Percentiles rank a stretch among this genome's conserved stretches.
These are phyloP conservation scores for Phaeosphaeriaceae sp. DNA, from an alignment of 2,329 filamentous ascomycete genomes.

Conservation along the genomic window DNA sequence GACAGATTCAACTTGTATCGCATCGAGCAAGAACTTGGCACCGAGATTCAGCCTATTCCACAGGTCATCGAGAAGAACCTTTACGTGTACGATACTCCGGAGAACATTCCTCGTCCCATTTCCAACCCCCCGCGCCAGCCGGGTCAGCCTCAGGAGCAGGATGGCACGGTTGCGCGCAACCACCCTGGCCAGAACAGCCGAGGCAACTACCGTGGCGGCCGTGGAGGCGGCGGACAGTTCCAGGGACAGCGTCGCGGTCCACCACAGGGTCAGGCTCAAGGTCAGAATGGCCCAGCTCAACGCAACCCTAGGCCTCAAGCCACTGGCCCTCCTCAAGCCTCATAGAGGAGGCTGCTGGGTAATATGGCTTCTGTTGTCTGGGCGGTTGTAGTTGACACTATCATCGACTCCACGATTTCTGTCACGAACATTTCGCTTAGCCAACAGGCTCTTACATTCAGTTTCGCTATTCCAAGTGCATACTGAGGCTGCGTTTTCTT, in stretches of 20 bases:
- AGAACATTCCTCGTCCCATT: slow-evolving; percentile 88
- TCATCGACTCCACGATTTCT: slow-evolving; percentile 16
- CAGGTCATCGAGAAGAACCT: slow-evolving; percentile 94
- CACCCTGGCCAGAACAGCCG: slow-evolving; percentile 34
- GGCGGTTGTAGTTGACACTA: slow-evolving; percentile 39
- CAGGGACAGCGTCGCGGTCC: slow-evolving; percentile 39
- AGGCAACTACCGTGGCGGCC: slow-evolving; percentile 42
- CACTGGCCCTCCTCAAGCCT: slow-evolving; percentile 38
- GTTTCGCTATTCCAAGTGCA: slow-evolving; percentile 29
- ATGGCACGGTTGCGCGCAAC: slow-evolving; percentile 26
- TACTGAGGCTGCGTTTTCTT: slow-evolving; percentile 34
- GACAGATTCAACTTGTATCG: slow-evolving; percentile 99
- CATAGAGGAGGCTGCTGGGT: slow-evolving; percentile 14
- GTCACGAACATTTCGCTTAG: slow-evolving; percentile 42
- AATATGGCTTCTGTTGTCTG: slow-evolving; percentile 26
- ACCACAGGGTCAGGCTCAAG: slow-evolving; percentile 28
- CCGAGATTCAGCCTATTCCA: slow-evolving; percentile 97
- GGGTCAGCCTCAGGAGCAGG: slow-evolving; percentile 38
- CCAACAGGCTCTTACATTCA: slow-evolving; percentile 32
- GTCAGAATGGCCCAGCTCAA: slow-evolving; percentile 26
- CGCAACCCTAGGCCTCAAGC: slow-evolving; percentile 43
- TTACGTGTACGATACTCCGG: slow-evolving; percentile 96
- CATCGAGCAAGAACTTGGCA: slow-evolving; percentile 96
- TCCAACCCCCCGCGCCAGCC: slow-evolving; percentile 56
- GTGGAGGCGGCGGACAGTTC: slow-evolving; percentile 43